Base-by-base conservation (phyloP, 352 stramenopile species). In the Albugo candida region DNA sequence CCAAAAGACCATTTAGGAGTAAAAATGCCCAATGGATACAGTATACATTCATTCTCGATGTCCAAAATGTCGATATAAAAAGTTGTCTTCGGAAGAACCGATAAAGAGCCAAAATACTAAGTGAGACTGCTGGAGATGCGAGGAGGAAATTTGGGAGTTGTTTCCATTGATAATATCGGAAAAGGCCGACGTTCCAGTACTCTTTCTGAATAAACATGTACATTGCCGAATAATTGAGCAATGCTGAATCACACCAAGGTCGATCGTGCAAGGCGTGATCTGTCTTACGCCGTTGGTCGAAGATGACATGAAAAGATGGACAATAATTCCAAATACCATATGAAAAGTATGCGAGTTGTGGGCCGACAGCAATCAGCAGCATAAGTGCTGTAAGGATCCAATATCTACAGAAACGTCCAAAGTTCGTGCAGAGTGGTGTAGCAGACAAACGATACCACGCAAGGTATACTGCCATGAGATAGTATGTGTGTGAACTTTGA, bases 81-180 rank as follows among this genome's bases (percentile, higher is more conserved):
- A 14, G 12, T 14, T 11, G 14, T 2, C 8, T 16, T 12, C 31
- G 35, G 35, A 80, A 70, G 49, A 71, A 96, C 10, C 48, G 45
- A 13, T 57, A 41, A 21, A 83, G 63, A 18, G 66, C 68, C 36
- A 68, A 57, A 14, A 57, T 50, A 46, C 73, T 83, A 13, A 95
- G 56, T 2, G 54, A n/a, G 14, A 97, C 43, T 21, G 95, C 74
- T 1, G 92, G 92, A 18, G 65, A 41, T 13, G 92, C 92, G 17
- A 97, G 68, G 1, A 96, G 21, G 52, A 97, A 97, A 54, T 97
- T 97, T 27, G 92, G 92, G 38, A 97, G 52, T 57, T 97, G 88
- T 57, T 94, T 93, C 53, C 71, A 51, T 59, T 94, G 58, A 61
- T 94, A 97, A 64, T 97, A 97, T 13, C 61, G 60, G 35, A 97